A percentile compares a stretch with the other conserved stretches of the same genome.
Evolutionary conservation across 1,139 yeast genomes (phyloP).

Genomic region (Waltiozyma sp.): DNA sequence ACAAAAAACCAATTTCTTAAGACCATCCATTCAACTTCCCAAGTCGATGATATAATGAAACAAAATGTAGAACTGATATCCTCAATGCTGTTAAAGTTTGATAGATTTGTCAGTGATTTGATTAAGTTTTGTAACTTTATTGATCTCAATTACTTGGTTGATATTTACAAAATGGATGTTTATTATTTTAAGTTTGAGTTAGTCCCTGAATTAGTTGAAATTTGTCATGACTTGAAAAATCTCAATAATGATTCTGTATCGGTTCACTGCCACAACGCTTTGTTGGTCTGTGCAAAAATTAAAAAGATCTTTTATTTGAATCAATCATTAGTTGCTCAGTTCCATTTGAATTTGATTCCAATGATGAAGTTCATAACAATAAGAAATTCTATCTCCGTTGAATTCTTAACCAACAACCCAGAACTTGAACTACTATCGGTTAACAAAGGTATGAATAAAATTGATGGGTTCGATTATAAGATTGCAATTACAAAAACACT

Average conservation of each 20-base stretch:
- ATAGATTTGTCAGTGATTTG: slow-evolving; percentile 1
- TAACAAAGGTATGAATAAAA: background rate
- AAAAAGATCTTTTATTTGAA: slow-evolving; percentile 4
- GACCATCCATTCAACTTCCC: background rate
- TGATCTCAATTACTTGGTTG: slow-evolving; percentile 4
- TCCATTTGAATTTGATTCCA: slow-evolving; percentile 1
- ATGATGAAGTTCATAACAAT: slow-evolving; percentile 4
- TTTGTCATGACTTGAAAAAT: background rate
- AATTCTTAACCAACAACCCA: background rate
- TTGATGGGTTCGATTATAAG: background rate
- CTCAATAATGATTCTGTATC: slow-evolving; percentile 1
- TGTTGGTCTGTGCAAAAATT: background rate
- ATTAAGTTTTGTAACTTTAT: slow-evolving; percentile 2
- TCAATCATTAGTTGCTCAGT: slow-evolving; percentile 1
- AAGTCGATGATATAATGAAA: background rate
- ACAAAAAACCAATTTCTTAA: background rate
- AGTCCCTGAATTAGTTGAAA: background rate
- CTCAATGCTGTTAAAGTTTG: background rate
- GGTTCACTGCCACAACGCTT: background rate
- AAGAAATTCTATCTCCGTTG: slow-evolving; percentile 3
- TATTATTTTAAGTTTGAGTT: background rate
- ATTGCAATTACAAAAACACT: background rate
- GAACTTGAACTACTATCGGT: background rate
- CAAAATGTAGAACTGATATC: background rate
- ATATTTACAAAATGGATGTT: slow-evolving; percentile 5